Evolutionary conservation across 352 stramenopile genomes (phyloP), one percentile per base, ranked within the genome.

Genomic region (Paralagenidium karlingii): DNA sequence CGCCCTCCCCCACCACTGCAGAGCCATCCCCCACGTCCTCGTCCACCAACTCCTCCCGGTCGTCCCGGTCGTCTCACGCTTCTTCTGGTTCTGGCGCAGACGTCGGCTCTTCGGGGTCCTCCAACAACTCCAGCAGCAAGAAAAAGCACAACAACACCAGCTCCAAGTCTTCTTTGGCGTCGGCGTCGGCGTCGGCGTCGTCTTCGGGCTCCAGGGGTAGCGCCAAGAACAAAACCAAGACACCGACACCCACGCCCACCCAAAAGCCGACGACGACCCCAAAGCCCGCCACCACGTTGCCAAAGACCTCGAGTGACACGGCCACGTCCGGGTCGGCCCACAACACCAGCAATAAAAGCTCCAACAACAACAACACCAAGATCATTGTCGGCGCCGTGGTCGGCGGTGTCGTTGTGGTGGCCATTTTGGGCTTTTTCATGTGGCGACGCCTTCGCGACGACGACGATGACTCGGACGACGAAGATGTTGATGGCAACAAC

Each of bases 381-480:
- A 73, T 84, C 40, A 38, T 76, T 19, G 67, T 62, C 24, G 66
- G 80, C 38, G 51, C 55, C 11, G 53, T 30, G 19, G 65, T 55
- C 16, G 58, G 51, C 5, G 45, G 55, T 5, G 51, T 61, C 8
- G 60, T 73, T 13, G 45, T 77, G n/a, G n/a, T n/a, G 16, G 68
- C 65, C 10, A 53, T 74, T 8, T 47, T 70, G 18, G 70, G 42
- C 12, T 76, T 85, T 45, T 65, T 79, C 19, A 44, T 79, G 22
- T 82, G 60, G 60, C 78, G 70, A 42, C 59, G 62, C 40, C 56
- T 59, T 9, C 53, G 61, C 24, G 67, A 76, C 26, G 68, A 80
- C 18, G 58, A 69, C 32, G 68, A 79, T 8, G 64, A 82, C 45
- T 79, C 63, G 45, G 67, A 81, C 38, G 59, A 78, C 33, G 70